These are phyloP conservation scores for Septoria petroselini DNA, from an alignment of 2,329 filamentous ascomycete species.

Conservation along the genomic window DNA sequence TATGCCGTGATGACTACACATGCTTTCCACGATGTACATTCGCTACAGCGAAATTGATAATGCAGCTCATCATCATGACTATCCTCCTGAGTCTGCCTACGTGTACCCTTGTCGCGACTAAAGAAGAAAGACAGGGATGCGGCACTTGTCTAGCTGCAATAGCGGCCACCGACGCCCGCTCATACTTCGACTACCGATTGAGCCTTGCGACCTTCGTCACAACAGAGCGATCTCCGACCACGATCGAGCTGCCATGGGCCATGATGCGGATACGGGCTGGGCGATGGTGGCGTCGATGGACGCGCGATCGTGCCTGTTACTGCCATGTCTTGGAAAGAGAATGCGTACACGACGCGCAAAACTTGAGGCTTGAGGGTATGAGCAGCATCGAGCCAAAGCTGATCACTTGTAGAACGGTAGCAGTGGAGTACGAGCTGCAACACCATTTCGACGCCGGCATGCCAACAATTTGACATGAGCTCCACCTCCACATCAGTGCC, in stretches of 20 bases:
- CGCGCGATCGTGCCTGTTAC: slow-evolving; percentile 3
- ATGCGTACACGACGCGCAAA: too few species aligned
- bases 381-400: too few species aligned
- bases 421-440: too few species aligned
- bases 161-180: neutral
- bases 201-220: neutral
- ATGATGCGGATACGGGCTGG: slow-evolving; percentile 10
- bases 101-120: slow-evolving; percentile 1
- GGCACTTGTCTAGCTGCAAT: neutral
- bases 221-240: slow-evolving; percentile 7
- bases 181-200: neutral
- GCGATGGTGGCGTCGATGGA: slow-evolving; percentile 10
- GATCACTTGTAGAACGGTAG: too few species aligned
- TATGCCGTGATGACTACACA: slow-evolving; percentile 2
- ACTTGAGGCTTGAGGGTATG: too few species aligned
- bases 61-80: too few species aligned
- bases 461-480: neutral
- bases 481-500: slow-evolving; percentile 7
- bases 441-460: too few species aligned
- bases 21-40: slow-evolving; percentile 1
- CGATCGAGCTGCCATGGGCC: neutral
- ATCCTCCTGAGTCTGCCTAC: neutral
- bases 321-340: too few species aligned
- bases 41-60: too few species aligned
- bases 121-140: slow-evolving; percentile 2